Evolutionary conservation across 2,329 filamentous ascomycete genomes (phyloP).

Genomic region (Mycosphaerella arachidis): DNA sequence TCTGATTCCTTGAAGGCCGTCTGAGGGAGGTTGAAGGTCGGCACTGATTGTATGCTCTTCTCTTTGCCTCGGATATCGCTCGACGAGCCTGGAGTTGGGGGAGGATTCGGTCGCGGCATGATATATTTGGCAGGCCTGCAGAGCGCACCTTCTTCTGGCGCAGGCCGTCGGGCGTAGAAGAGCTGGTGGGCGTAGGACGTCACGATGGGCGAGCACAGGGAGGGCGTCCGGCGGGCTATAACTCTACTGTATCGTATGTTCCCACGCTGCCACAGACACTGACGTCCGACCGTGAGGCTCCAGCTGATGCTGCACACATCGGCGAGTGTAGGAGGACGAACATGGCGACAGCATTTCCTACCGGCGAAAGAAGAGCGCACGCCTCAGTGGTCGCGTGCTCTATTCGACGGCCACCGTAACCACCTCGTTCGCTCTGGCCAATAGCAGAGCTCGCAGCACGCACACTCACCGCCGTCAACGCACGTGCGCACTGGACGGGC

Average conservation of each 20-base stretch:
- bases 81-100: conserved; percentile 74
- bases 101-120: conserved; percentile 65
- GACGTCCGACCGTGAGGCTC: conserved; percentile 5
- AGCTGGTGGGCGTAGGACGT: conserved; percentile 27
- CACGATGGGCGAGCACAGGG: conserved; percentile 22
- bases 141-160: conserved; percentile 6
- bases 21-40: conserved; percentile 70
- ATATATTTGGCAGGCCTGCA: conserved; percentile 26
- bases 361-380: background rate
- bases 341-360: background rate
- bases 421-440: background rate
- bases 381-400: background rate
- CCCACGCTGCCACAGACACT: background rate
- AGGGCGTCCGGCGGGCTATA: background rate
- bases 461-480: background rate
- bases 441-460: background rate
- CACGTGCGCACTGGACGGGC: background rate
- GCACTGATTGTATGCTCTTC: conserved; percentile 55
- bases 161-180: conserved; percentile 25
- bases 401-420: background rate
- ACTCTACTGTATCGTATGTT: background rate
- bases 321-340: background rate
- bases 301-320: background rate
- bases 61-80: conserved; percentile 72
- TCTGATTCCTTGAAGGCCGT: conserved; percentile 56